Conservation (phyloP, 2,329 filamentous ascomycete genomes). For the Fusarium sp. region DNA sequence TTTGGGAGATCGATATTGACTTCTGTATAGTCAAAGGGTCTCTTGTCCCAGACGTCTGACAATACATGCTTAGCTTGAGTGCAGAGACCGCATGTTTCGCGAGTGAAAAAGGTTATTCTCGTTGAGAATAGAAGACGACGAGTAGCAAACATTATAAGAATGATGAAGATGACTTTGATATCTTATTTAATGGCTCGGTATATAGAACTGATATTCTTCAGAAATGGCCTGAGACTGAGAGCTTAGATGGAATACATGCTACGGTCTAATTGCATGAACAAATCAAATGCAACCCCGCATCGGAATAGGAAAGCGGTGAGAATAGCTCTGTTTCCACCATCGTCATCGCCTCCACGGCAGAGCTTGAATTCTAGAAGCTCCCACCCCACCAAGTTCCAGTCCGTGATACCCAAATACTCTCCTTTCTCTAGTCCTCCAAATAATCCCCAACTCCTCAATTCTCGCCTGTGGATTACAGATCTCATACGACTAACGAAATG, state of each 20-base stretch:
- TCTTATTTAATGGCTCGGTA: not conserved
- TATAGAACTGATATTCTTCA: not conserved
- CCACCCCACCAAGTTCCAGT: slow-evolving; percentile 47
- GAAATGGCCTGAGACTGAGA: slow-evolving; percentile 24
- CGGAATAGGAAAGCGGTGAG: slow-evolving; percentile 52
- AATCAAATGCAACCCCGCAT: slow-evolving; percentile 44
- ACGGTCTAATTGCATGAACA: slow-evolving; percentile 19
- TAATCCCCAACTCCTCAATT: slow-evolving; percentile 9
- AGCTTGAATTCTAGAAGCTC: slow-evolving; percentile 55
- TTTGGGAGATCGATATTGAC: slow-evolving; percentile 79
- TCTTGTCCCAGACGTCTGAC: slow-evolving; percentile 72
- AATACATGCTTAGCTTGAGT: slow-evolving; percentile 74
- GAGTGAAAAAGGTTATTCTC: slow-evolving; percentile 80
- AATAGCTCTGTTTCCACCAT: slow-evolving; percentile 27
- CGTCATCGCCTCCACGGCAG: slow-evolving; percentile 41
- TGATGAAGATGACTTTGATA: not conserved
- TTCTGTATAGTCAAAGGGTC: slow-evolving; percentile 76
- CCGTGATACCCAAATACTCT: slow-evolving; percentile 19
- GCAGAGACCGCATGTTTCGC: slow-evolving; percentile 78
- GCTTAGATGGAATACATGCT: not conserved
- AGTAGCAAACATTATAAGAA: slow-evolving; percentile 61
- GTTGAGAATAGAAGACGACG: slow-evolving; percentile 63
- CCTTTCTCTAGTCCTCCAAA: not conserved
- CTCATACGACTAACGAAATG: slow-evolving; percentile 57
- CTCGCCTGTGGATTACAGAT: not conserved